Conservation (phyloP, 73 alveolate genomes). For the Tetrahymena malaccensis region DNA sequence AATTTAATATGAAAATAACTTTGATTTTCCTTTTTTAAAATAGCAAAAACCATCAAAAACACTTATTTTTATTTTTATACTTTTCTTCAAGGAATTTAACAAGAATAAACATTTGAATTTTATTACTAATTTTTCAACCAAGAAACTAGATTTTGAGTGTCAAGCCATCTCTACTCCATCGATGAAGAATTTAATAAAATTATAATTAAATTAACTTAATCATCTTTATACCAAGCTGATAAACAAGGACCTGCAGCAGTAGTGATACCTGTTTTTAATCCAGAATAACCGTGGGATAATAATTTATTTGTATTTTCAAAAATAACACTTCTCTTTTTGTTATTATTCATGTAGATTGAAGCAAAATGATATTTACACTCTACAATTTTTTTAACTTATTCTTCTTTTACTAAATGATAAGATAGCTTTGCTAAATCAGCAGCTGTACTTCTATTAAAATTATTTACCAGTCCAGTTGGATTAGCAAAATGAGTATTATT, state of each 20-base stretch:
- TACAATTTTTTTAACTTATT: constrained; percentile 35
- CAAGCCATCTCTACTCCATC: constrained; percentile 80
- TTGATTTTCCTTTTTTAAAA: too few relatives aligned
- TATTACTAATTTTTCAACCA: constrained; percentile 55
- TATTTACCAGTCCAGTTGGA: constrained; percentile 72
- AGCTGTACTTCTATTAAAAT: constrained; percentile 58
- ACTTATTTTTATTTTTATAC: too few relatives aligned
- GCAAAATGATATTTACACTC: constrained; percentile 34
- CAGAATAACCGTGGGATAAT: constrained; percentile 45
- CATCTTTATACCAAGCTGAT: constrained; percentile 59
- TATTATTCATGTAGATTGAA: not conserved
- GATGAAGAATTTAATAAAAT: constrained; percentile 60
- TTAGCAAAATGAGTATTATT: constrained; percentile 57
- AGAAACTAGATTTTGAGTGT: constrained; percentile 54
- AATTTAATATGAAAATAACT: too few relatives aligned
- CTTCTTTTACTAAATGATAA: constrained; percentile 38
- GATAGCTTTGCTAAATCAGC: constrained; percentile 59
- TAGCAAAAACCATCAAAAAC: too few relatives aligned
- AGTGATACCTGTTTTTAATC: constrained; percentile 70
- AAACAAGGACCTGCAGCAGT: constrained; percentile 63
- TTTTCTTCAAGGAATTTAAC: not conserved
- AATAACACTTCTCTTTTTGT: not conserved
- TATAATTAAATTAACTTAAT: constrained; percentile 48
- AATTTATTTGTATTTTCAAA: constrained; percentile 71
- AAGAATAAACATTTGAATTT: not conserved